These are phyloP conservation scores for Aristolochia contorta DNA, from an alignment of 164 flowering plant genomes.

Conservation along the genomic window DNA sequence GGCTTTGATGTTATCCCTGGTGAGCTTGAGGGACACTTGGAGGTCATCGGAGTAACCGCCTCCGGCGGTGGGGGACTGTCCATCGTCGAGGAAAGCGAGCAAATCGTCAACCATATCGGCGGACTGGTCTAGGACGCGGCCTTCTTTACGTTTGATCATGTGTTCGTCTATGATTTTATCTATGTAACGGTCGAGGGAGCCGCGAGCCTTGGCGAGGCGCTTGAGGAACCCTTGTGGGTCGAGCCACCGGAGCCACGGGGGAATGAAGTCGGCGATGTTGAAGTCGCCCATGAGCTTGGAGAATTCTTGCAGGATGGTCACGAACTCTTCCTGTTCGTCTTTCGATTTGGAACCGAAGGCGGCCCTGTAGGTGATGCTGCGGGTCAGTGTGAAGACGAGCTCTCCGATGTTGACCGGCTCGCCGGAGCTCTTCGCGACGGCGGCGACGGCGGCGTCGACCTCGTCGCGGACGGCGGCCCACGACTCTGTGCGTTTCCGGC, in stretches of 20 bases:
- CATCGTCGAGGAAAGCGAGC: conserved; percentile 46
- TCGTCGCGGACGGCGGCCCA: conserved; percentile 77
- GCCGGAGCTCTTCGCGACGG: conserved; percentile 21
- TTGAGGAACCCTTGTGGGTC: conserved; percentile 47
- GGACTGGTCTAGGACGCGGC: conserved; percentile 10
- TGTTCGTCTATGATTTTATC: conserved; percentile 61
- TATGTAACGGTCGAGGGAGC: conserved; percentile 48
- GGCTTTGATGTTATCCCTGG: conserved; percentile 69
- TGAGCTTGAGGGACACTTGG: conserved; percentile 35
- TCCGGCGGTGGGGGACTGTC: conserved; percentile 6
- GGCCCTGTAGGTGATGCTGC: conserved; percentile 46
- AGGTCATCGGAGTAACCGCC: conserved; percentile 30
- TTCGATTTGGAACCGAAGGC: conserved; percentile 56
- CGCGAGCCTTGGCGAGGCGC: conserved; percentile 42
- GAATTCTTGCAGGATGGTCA: conserved; percentile 62
- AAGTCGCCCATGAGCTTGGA: conserved; percentile 77
- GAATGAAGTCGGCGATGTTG: conserved; percentile 62
- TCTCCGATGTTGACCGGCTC: conserved; percentile 47
- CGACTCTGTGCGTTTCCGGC: conserved; percentile 72
- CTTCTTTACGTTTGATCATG: conserved; percentile 23
- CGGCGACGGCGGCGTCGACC: conserved; percentile 32
- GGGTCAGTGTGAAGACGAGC: conserved; percentile 49
- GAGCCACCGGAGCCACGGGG: conserved; percentile 46
- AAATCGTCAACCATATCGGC: conserved; percentile 75
- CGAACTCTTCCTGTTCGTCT: conserved; percentile 54